A percentile compares a stretch with the other conserved stretches of the same genome.
phyloP scores from a whole-genome alignment of 306 rosid species.

The Sphenostylis stenocarpa region DNA sequence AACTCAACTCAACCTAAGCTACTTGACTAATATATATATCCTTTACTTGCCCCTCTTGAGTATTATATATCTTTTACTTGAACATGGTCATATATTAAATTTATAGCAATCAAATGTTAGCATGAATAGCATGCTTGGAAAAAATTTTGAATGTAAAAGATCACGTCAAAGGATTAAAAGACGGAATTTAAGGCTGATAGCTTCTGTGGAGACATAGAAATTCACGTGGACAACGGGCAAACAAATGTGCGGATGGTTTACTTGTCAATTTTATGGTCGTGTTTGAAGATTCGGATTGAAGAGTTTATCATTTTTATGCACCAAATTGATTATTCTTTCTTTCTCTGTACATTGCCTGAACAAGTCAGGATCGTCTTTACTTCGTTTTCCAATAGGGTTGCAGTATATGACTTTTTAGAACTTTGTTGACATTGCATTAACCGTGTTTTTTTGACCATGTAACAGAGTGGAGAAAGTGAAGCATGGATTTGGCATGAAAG shows the following conservation, averaged over 20 bases:
- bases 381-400: neutral
- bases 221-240: neutral
- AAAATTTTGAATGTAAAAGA: too few relatives aligned
- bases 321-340: neutral
- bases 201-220: neutral
- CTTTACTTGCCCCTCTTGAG: neutral
- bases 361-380: neutral
- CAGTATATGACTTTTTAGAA: neutral
- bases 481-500: slow-evolving; percentile 94
- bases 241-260: neutral
- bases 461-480: slow-evolving; percentile 90
- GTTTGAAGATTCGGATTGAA: neutral
- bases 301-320: neutral
- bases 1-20: too few relatives aligned
- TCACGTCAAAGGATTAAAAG: too few relatives aligned
- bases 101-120: neutral
- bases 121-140: neutral
- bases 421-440: slow-evolving; percentile 4
- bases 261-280: neutral
- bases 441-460: too few relatives aligned
- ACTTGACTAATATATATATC: too few relatives aligned
- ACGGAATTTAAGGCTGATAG: too few relatives aligned
- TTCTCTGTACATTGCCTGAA: neutral
- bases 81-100: neutral
- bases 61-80: neutral